Evolutionary conservation across 768 basidiomycete species (phyloP), one percentile per base, ranked within the genome.

Genomic region (Tricholoma hemisulphureum): DNA sequence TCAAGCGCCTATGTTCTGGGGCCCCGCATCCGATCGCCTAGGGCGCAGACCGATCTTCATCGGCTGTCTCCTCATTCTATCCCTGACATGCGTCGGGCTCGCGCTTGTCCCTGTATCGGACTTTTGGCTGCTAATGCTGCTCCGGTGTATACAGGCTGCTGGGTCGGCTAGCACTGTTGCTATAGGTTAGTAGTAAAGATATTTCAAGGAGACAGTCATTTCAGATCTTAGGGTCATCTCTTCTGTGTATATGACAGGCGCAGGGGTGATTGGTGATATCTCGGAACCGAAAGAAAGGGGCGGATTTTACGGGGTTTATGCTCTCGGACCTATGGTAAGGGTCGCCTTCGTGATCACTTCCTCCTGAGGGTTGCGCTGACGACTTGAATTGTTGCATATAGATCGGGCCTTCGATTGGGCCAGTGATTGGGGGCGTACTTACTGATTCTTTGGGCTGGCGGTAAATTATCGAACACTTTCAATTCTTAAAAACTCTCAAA

Each of bases 161-260:
- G 91, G 92, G 1, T 90, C 87, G 2, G 88, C 91, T 0, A 89
- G 89, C 56, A 90, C 88, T 0, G 78, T 91, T 59, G 89, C 89
- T 0, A 75, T 93, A 20, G 89, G 89, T 82, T 67, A 41, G 67
- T 65, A 26, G 16, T n/a, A 4, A 34, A 35, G n/a, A 7, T n/a
- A n/a, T n/a, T n/a, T n/a, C n/a, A n/a, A n/a, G n/a, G n/a, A n/a
- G n/a, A n/a, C n/a, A 31, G 18, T 24, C 3, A 9, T 16, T 13
- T 6, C 10, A 6, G 4, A 26, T 26, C 5, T 35, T 11, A 6
- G 20, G 13, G 39, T 28, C 37, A 10, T n/a, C 32, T 45, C 43
- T 16, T 10, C n/a, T n/a, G n/a, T n/a, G 13, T 28, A 8, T 20
- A 14, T 50, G 29, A 31, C 28, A 84, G 87, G 87, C 53, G 84